Evolutionary conservation across 352 stramenopile genomes (phyloP).

Genomic region (Globisporangium megalacanthum): DNA sequence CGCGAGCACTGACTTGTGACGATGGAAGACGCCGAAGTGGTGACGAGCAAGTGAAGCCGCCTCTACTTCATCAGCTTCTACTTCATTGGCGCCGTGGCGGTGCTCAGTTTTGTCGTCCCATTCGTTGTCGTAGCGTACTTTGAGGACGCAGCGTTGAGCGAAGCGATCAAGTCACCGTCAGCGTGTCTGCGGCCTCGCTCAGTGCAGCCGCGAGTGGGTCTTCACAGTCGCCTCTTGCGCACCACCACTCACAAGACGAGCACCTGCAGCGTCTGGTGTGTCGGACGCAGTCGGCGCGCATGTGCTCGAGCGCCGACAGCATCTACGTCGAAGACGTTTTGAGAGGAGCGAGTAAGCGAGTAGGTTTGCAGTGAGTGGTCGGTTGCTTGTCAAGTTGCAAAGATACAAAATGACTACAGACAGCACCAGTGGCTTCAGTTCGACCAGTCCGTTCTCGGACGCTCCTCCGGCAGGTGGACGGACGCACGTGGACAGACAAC

Average conservation of each 20-base stretch:
- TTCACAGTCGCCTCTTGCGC: background rate
- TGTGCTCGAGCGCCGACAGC: conserved; percentile 30
- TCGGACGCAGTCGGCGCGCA: conserved; percentile 12
- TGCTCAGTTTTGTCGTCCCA: conserved; percentile 66
- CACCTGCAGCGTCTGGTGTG: conserved; percentile 15
- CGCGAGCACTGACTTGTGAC: conserved; percentile 51
- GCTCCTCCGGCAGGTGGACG: too few species aligned
- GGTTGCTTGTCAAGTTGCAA: too few species aligned
- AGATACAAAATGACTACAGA: too few species aligned
- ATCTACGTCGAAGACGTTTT: conserved; percentile 43
- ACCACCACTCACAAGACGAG: background rate
- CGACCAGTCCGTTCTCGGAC: too few species aligned
- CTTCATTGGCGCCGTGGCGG: conserved; percentile 60
- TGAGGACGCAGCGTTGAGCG: conserved; percentile 16
- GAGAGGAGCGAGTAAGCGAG: conserved; percentile 3
- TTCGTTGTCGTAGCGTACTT: conserved; percentile 66
- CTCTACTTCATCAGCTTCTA: conserved; percentile 76
- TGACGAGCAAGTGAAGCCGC: conserved; percentile 46
- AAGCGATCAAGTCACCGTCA: conserved; percentile 1
- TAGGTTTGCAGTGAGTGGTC: background rate
- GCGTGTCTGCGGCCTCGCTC: background rate
- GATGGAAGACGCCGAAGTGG: conserved; percentile 50
- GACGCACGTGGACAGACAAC: too few species aligned
- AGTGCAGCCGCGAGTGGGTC: background rate
- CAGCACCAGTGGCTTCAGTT: too few species aligned